These are phyloP conservation scores for Bidens hawaiensis DNA, from an alignment of 140 eudicot species.

Conservation along the genomic window DNA sequence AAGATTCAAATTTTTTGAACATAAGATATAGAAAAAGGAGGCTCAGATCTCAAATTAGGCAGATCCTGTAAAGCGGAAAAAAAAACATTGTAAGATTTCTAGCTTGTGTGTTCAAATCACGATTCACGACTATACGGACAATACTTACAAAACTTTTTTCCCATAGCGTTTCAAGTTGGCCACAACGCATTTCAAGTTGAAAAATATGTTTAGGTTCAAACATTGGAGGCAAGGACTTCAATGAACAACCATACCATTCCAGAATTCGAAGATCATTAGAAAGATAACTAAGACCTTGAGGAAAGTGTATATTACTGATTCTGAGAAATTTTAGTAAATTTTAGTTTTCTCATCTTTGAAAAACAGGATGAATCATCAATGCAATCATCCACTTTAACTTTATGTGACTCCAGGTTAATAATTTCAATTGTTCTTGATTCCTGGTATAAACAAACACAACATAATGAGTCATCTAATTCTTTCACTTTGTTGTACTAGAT, in stretches of 20 bases:
- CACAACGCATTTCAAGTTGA: constrained; percentile 20
- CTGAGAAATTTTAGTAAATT: constrained; percentile 29
- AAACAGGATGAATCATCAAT: constrained; percentile 11
- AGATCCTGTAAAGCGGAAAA: constrained; percentile 8
- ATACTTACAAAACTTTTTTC: neutral
- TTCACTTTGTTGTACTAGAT: neutral
- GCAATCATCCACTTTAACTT: neutral
- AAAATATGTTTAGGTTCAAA: constrained; percentile 8
- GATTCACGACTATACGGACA: neutral
- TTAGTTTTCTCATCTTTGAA: constrained; percentile 16
- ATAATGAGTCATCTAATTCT: neutral
- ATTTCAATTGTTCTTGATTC: constrained; percentile 15
- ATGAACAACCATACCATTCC: constrained; percentile 18
- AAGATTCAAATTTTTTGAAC: too few relatives aligned
- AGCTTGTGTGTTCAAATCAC: neutral
- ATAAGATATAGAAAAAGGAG: too few relatives aligned
- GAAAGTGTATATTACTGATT: neutral
- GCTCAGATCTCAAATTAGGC: constrained; percentile 23
- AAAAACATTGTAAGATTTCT: neutral
- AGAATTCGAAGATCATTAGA: constrained; percentile 21
- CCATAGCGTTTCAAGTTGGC: constrained; percentile 20
- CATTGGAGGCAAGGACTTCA: constrained; percentile 13
- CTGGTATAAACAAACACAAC: constrained; percentile 8
- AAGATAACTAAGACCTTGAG: constrained; percentile 12
- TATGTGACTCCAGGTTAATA: neutral